Conservation (phyloP, 352 stramenopile genomes). For the Lagenidium giganteum region DNA sequence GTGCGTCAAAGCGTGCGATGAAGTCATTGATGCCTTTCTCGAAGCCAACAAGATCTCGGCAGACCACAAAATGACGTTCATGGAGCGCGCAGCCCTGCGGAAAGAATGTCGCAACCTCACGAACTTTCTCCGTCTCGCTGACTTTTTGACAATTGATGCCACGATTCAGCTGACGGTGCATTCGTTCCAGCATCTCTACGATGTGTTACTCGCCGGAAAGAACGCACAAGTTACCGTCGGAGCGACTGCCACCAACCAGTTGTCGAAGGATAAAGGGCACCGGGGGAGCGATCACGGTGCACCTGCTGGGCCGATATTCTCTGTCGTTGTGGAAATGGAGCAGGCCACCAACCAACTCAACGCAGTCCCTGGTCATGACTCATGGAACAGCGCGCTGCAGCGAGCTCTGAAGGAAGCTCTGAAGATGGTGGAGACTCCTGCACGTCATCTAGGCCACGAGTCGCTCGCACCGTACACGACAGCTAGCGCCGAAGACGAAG, state of each 20-base stretch:
- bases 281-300: background rate
- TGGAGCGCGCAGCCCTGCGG: constrained; percentile 89
- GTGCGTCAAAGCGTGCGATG: constrained; percentile 87
- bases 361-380: constrained; percentile 51
- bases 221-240: constrained; percentile 13
- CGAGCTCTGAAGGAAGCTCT: constrained; percentile 80
- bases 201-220: constrained; percentile 49
- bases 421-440: constrained; percentile 84
- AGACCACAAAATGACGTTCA: constrained; percentile 96
- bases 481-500: constrained; percentile 78
- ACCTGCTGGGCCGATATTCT: constrained; percentile 34
- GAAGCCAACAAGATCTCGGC: constrained; percentile 88
- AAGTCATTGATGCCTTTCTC: constrained; percentile 91
- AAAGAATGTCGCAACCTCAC: constrained; percentile 90
- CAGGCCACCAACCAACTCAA: constrained; percentile 26
- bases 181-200: constrained; percentile 63
- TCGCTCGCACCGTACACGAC: constrained; percentile 74
- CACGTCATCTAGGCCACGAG: constrained; percentile 76
- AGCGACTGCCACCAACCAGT: background rate
- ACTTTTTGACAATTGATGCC: constrained; percentile 89
- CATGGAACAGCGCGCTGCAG: constrained; percentile 68
- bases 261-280: background rate
- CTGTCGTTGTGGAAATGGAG: constrained; percentile 68
- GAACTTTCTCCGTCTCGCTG: constrained; percentile 89
- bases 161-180: constrained; percentile 84